Percentiles rank a stretch among this genome's conserved stretches.
Evolutionary conservation across 2,329 filamentous ascomycete species (phyloP).

Genomic region (Cadophora sp.): DNA sequence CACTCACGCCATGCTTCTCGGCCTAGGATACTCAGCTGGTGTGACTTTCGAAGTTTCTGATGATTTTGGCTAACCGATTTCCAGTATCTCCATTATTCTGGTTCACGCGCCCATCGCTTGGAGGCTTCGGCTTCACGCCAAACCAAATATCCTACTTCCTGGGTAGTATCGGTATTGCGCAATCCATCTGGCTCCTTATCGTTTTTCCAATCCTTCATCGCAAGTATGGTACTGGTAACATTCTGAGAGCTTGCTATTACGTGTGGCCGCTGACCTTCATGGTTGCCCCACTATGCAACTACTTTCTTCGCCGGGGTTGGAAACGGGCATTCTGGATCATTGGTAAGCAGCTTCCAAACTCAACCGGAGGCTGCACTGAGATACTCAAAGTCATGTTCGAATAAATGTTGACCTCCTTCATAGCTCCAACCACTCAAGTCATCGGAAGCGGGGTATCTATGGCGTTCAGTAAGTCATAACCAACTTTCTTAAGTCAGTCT

Average conservation of each 20-base stretch:
- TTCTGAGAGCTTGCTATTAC: conserved; percentile 63
- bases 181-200: conserved; percentile 74
- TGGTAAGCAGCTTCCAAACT: neutral
- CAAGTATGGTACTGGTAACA: conserved; percentile 68
- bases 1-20: conserved; percentile 70
- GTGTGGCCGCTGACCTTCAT: conserved; percentile 71
- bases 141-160: conserved; percentile 72
- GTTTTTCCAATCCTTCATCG: conserved; percentile 72
- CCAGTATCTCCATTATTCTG: conserved; percentile 69
- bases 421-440: conserved; percentile 60
- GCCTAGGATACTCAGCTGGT: conserved; percentile 71
- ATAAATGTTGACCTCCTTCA: neutral
- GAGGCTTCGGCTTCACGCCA: conserved; percentile 69
- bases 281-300: conserved; percentile 59
- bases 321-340: conserved; percentile 43
- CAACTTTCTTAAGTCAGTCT: conserved; percentile 43
- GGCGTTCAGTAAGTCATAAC: conserved; percentile 54
- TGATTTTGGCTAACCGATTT: neutral
- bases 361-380: neutral
- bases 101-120: conserved; percentile 66
- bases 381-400: neutral
- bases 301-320: conserved; percentile 57
- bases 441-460: conserved; percentile 52
- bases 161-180: conserved; percentile 66
- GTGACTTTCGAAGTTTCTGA: neutral